A percentile compares a stretch with the other conserved stretches of the same genome.
Conservation (phyloP, 768 basidiomycete genomes). For the Leucosporidium creatinivorum region DNA sequence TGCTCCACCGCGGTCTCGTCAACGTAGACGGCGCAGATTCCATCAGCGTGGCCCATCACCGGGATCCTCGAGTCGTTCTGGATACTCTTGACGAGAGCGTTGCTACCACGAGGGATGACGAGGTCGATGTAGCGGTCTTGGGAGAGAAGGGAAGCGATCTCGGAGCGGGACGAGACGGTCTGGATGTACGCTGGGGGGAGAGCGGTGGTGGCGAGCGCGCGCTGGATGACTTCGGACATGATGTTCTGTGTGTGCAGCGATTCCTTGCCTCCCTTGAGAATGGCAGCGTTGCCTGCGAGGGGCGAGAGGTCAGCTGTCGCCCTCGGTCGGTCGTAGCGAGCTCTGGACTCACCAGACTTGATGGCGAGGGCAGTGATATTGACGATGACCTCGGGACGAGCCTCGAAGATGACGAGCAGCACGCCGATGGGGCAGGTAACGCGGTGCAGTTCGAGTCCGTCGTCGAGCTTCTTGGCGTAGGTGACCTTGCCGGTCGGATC, state of each 20-base stretch:
- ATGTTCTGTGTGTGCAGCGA: slow-evolving; percentile 70
- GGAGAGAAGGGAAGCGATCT: slow-evolving; percentile 76
- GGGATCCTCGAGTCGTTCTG: slow-evolving; percentile 86
- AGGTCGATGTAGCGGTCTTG: slow-evolving; percentile 91
- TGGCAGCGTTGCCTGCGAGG: slow-evolving; percentile 79
- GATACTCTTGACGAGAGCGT: slow-evolving; percentile 76
- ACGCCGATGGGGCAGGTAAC: slow-evolving; percentile 96
- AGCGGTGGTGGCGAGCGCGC: slow-evolving; percentile 63
- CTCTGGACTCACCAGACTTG: slow-evolving; percentile 67
- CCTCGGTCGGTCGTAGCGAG: background rate
- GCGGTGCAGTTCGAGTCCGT: slow-evolving; percentile 77
- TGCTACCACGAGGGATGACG: slow-evolving; percentile 93
- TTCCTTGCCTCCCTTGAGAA: slow-evolving; percentile 95
- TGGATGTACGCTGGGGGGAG: slow-evolving; percentile 80
- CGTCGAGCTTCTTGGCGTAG: slow-evolving; percentile 84
- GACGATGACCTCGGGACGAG: slow-evolving; percentile 92
- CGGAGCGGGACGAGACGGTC: slow-evolving; percentile 79
- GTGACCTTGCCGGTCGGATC: slow-evolving; percentile 80
- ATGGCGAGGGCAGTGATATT: slow-evolving; percentile 94
- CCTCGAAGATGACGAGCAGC: slow-evolving; percentile 91
- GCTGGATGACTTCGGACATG: slow-evolving; percentile 69
- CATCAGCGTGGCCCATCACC: slow-evolving; percentile 99
- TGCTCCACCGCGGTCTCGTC: slow-evolving; percentile 70
- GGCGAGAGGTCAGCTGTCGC: background rate
- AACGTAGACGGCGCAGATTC: slow-evolving; percentile 80